Conservation (phyloP, 1,284 basidiomycete species). For the Xerocomus minutiporus region DNA sequence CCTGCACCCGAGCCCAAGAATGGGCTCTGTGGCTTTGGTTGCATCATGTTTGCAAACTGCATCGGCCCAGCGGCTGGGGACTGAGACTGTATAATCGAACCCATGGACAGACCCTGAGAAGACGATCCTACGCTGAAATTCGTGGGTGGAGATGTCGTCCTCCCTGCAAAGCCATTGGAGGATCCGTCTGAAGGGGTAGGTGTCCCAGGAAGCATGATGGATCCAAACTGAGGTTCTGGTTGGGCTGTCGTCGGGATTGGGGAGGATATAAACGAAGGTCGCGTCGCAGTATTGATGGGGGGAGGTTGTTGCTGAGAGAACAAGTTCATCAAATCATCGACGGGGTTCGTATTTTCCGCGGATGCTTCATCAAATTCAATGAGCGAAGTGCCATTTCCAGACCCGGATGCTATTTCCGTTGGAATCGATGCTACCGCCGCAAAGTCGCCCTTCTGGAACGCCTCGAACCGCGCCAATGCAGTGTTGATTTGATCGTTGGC, state of each 20-base stretch:
- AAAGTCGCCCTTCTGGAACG: slow-evolving; percentile 88
- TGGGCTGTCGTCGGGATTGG: slow-evolving; percentile 12
- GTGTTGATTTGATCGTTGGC: slow-evolving; percentile 98
- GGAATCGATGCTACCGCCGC: slow-evolving; percentile 56
- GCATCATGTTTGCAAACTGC: slow-evolving; percentile 15
- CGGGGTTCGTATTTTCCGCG: slow-evolving; percentile 20
- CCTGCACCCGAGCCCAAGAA: slow-evolving; percentile 17
- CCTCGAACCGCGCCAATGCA: slow-evolving; percentile 84
- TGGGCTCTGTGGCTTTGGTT: slow-evolving; percentile 18
- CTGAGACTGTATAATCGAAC: slow-evolving; percentile 10
- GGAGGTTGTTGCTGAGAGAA: slow-evolving; percentile 40
- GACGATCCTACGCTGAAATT: slow-evolving; percentile 2
- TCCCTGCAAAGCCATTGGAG: slow-evolving; percentile 15
- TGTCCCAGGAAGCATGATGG: slow-evolving; percentile 52
- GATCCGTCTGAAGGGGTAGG: slow-evolving; percentile 30
- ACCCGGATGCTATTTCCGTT: slow-evolving; percentile 48
- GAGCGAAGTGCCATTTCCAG: slow-evolving; percentile 44
- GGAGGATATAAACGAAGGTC: slow-evolving; percentile 15
- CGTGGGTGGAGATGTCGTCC: slow-evolving; percentile 20
- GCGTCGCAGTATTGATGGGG: slow-evolving; percentile 23
- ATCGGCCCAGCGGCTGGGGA: slow-evolving; percentile 2
- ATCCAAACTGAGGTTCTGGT: slow-evolving; percentile 36
- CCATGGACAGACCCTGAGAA: slow-evolving; percentile 23
- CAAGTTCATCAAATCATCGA: slow-evolving; percentile 58
- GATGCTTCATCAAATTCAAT: slow-evolving; percentile 68